A percentile compares a stretch with the other conserved stretches of the same genome.
phyloP scores from a whole-genome alignment of 768 basidiomycete genomes.

The Filobasidium wieringae region DNA sequence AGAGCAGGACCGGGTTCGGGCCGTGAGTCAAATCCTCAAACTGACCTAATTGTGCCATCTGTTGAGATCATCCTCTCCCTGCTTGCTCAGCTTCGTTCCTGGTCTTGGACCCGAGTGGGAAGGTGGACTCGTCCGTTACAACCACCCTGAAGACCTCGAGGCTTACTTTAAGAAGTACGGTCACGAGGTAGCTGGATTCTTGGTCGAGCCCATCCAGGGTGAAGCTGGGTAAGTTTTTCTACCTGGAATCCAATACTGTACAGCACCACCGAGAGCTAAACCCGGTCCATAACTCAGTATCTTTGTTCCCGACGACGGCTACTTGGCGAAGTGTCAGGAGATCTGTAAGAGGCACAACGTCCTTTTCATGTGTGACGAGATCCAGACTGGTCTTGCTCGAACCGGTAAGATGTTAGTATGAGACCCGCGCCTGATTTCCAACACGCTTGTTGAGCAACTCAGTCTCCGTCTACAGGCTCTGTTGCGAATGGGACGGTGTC shows the following conservation, averaged over 20 bases:
- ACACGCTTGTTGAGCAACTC: not conserved
- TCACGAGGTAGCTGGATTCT: conserved; percentile 73
- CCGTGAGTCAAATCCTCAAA: conserved; percentile 47
- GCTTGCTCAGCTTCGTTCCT: conserved; percentile 9
- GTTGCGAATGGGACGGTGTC: conserved; percentile 72
- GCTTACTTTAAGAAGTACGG: conserved; percentile 69
- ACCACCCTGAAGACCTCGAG: conserved; percentile 68
- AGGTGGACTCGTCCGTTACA: conserved; percentile 65
- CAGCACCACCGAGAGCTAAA: no score
- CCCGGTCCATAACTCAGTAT: conserved; percentile 53
- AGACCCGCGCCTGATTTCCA: not conserved
- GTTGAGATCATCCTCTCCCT: not conserved
- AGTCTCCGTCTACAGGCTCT: conserved; percentile 43
- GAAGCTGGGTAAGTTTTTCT: conserved; percentile 82
- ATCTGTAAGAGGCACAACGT: conserved; percentile 89
- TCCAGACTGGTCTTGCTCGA: conserved; percentile 90
- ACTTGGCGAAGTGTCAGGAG: conserved; percentile 61
- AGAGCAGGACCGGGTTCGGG: conserved; percentile 74
- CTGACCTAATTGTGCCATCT: not conserved
- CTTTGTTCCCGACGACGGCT: conserved; percentile 78
- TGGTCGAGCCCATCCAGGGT: conserved; percentile 98
- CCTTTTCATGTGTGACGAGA: conserved; percentile 94
- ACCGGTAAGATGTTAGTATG: conserved; percentile 67
- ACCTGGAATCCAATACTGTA: no score
- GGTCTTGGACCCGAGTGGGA: conserved; percentile 49